These are phyloP conservation scores for Penicillium atrosanguineum DNA, from an alignment of 495 filamentous ascomycete genomes.

Conservation along the genomic window DNA sequence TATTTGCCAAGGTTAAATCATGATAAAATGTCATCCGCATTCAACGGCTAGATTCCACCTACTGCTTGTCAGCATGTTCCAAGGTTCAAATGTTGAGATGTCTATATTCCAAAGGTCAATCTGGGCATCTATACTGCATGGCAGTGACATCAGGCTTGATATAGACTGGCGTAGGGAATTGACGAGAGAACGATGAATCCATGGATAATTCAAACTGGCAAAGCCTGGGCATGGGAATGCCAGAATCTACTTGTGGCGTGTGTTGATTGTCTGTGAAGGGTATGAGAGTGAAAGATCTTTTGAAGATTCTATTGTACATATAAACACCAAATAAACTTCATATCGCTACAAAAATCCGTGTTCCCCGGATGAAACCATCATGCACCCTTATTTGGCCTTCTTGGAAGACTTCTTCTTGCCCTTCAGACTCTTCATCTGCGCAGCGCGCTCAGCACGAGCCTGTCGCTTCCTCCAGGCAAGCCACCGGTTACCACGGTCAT, in stretches of 20 bases:
- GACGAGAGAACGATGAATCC: neutral
- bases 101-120: neutral
- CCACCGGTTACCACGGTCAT: constrained; percentile 57
- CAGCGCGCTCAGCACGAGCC: constrained; percentile 49
- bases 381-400: constrained; percentile 40
- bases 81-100: neutral
- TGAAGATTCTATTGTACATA: constrained; percentile 39
- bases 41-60: too few species aligned
- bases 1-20: too few species aligned
- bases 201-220: neutral
- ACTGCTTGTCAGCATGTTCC: too few species aligned
- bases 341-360: constrained; percentile 33
- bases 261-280: neutral
- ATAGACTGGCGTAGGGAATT: neutral
- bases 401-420: constrained; percentile 48
- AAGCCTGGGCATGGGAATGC: neutral
- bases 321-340: constrained; percentile 30
- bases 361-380: constrained; percentile 20
- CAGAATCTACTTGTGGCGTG: neutral
- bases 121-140: neutral
- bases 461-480: constrained; percentile 61
- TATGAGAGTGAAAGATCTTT: neutral
- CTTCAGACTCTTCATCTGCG: constrained; percentile 58
- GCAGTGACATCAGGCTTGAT: neutral
- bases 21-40: too few species aligned